Base-by-base conservation (phyloP, 2,329 filamentous ascomycete genomes). In the Sordariomycetes sp. region DNA sequence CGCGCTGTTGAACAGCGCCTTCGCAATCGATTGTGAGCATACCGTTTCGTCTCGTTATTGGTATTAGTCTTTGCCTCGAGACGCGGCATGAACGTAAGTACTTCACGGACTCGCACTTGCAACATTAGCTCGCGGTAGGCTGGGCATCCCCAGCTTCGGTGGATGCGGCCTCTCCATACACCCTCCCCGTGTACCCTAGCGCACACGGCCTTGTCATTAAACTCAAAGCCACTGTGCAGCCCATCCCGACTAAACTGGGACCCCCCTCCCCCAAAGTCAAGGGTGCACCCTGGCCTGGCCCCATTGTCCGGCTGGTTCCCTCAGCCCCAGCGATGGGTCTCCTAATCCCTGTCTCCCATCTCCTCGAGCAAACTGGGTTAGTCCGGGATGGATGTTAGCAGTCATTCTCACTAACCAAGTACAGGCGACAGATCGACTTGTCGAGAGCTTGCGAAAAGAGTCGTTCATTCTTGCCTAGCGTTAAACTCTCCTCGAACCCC, bases 211-310 rank as follows among this genome's bases (percentile, higher is more conserved):
- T 56, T 56, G 54, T 56, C 42, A 56, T 56, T 56, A 56, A 56
- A 52, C 55, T 56, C 55, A 56, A 56, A 56, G 54, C 54, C 54
- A 56, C 54, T 25, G 45, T 51, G 45, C 45, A 56, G 55, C 48
- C 55, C 55, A 56, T 56, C 48, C 55, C 55, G 55, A 52, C 32
- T 24, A 50, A 28, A 42, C n/a, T 52, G 24, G 50, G 45, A 15
- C n/a, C 55, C 52, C n/a, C 34, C 32, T n/a, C n/a, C n/a, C n/a
- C n/a, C n/a, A n/a, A n/a, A 8, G 55, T 36, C 55, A 52, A 56
- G 45, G 55, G 55, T 52, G 34, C 48, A 52, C 55, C 55, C 55
- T 56, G 32, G 55, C 48, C 54, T 42, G 54, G 45, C 24, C 15
- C 54, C 42, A 45, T 56, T 50, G 45, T 20, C 10, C 45, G 45